phyloP scores from a whole-genome alignment of 2,329 filamentous ascomycete species.

The Sarocladium brachiariae region DNA sequence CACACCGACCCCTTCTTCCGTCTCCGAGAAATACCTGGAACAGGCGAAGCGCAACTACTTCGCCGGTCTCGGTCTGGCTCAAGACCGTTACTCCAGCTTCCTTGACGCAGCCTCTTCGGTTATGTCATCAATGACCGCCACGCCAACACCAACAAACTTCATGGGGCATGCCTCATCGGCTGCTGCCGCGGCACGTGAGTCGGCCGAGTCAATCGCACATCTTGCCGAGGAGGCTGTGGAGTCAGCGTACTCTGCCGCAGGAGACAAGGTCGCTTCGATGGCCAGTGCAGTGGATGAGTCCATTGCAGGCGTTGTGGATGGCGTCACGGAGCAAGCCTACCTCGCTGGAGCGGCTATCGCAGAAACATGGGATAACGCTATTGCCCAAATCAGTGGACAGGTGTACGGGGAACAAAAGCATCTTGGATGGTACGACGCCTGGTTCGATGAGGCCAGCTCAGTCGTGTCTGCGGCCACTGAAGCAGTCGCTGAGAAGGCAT shows the following conservation, averaged over 20 bases:
- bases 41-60: constrained; percentile 65
- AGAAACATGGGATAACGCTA: constrained; percentile 33
- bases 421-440: constrained; percentile 47
- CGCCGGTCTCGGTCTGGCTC: constrained; percentile 69
- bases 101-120: constrained; percentile 64
- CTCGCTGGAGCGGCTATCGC: constrained; percentile 30
- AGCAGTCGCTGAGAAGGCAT: constrained; percentile 26
- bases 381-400: constrained; percentile 60
- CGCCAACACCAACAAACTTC: constrained; percentile 49
- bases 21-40: constrained; percentile 51
- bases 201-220: constrained; percentile 36
- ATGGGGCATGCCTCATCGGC: constrained; percentile 42
- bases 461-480: constrained; percentile 56
- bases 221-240: constrained; percentile 44
- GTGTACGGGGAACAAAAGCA: constrained; percentile 61
- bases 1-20: constrained; percentile 40
- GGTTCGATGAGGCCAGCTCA: constrained; percentile 41
- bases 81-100: constrained; percentile 73
- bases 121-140: constrained; percentile 52
- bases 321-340: constrained; percentile 31
- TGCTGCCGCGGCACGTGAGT: constrained; percentile 41
- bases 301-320: constrained; percentile 37
- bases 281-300: constrained; percentile 31
- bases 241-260: constrained; percentile 40
- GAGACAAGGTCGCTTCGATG: constrained; percentile 33